A percentile compares a stretch with the other conserved stretches of the same genome.
These are phyloP conservation scores for Verticillium tricorpus DNA, from an alignment of 2,329 filamentous ascomycete genomes.

Conservation along the genomic window DNA sequence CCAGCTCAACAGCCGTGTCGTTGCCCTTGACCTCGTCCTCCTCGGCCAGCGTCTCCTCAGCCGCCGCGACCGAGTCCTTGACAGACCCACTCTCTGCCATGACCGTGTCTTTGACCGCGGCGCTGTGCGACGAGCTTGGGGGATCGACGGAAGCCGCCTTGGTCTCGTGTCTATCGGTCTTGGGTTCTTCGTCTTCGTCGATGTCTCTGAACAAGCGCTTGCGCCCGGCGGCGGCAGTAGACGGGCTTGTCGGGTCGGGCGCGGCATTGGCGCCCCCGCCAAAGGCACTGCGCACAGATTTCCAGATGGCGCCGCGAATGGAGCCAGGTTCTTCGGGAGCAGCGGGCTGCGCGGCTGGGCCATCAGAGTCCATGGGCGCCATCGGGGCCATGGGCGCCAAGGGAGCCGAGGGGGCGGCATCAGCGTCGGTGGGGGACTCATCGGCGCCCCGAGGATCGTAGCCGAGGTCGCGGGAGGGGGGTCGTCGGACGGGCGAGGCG, in stretches of 20 bases:
- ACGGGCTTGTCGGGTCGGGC: background rate
- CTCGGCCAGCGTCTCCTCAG: background rate
- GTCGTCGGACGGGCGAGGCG: background rate
- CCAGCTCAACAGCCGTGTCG: background rate
- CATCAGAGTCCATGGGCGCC: background rate
- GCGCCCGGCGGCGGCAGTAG: background rate
- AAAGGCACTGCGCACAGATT: background rate
- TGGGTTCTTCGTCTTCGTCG: constrained; percentile 11
- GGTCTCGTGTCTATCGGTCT: constrained; percentile 5
- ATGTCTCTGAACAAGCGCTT: constrained; percentile 12
- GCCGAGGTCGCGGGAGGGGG: background rate
- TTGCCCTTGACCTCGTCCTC: background rate
- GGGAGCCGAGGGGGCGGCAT: background rate
- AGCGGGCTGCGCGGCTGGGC: background rate
- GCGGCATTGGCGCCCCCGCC: background rate
- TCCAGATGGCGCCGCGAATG: background rate
- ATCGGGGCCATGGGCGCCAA: constrained; percentile 2
- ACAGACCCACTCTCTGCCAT: background rate
- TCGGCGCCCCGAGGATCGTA: background rate
- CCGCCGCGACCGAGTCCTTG: background rate
- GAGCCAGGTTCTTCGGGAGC: background rate
- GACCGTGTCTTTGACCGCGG: background rate
- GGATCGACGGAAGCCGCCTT: background rate
- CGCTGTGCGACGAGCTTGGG: background rate
- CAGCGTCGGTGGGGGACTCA: background rate